These are phyloP conservation scores for Urochloa ruziziensis DNA, from an alignment of 176 grass and related monocot species.

Conservation along the genomic window DNA sequence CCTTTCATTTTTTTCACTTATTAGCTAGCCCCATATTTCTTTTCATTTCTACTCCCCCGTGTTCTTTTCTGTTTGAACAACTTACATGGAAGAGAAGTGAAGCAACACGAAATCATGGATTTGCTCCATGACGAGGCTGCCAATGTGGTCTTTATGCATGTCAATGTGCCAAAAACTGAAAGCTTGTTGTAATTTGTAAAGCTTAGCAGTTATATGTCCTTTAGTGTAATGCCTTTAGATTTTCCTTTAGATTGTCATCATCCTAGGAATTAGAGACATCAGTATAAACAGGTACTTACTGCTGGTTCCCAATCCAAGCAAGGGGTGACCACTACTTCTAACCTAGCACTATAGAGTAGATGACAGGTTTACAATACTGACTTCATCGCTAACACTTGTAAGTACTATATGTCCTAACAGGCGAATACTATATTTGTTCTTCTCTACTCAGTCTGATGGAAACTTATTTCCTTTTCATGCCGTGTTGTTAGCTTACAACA, in stretches of 20 bases:
- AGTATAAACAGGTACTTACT: conserved; percentile 8
- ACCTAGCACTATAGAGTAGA: conserved; percentile 37
- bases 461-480: background rate
- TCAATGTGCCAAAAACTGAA: conserved; percentile 4
- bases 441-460: background rate
- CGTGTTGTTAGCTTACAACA: background rate
- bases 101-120: conserved; percentile 46
- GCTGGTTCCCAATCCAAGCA: conserved; percentile 17
- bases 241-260: conserved; percentile 15
- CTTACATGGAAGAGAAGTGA: conserved; percentile 71
- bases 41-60: conserved; percentile 24
- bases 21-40: conserved; percentile 27
- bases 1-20: background rate
- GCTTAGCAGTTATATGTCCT: conserved; percentile 10
- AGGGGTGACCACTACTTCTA: background rate
- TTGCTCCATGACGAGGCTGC: conserved; percentile 29
- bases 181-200: conserved; percentile 41
- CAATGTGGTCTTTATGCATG: conserved; percentile 33
- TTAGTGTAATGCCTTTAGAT: conserved; percentile 5
- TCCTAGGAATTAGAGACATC: background rate
- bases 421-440: background rate
- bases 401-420: background rate
- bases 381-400: conserved; percentile 16
- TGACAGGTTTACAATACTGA: conserved; percentile 24
- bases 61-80: conserved; percentile 29